Base-by-base conservation (phyloP, 2,329 filamentous ascomycete species). In the Periglandula ipomoeae region DNA sequence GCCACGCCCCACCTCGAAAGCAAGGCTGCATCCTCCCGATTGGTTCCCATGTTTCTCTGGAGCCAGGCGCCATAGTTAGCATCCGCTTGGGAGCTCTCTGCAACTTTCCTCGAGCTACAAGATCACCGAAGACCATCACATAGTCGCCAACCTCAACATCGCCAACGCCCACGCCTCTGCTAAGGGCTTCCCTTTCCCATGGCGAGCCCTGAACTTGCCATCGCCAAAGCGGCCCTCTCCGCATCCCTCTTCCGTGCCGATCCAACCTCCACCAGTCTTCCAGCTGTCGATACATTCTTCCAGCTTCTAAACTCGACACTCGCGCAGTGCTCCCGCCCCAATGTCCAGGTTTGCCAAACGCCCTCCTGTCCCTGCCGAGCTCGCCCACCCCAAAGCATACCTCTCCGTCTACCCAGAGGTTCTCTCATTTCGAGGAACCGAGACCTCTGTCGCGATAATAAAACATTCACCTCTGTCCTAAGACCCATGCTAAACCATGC, bases 341-440 rank as follows among this genome's bases (percentile, higher is more conserved):
- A 91, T 73, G 84, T 93, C 75, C 87, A 93, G 87, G 87, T 93
- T 87, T 89, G 84, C 74, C 26, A 7, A 15, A 20, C 26, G 11
- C 34, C 30, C 44, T 57, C 22, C n/a, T 26, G 10, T 37, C 20
- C 7, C 9, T 34, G 20, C 40, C 35, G 48, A 53, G 52, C 26
- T 32, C 44, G 47, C 48, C 22, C 35, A 35, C 13, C 34, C 22
- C 23, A 20, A 11, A 19, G 6, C 5, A n/a, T 15, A 23, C 19
- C n/a, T n/a, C 13, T 17, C 27, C 38, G 37, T 13, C 23, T 27
- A n/a, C 19, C 20, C 22, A 26, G 24, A 22, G 10, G 37, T n/a
- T n/a, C 32, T n/a, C n/a, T n/a, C n/a, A n/a, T n/a, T n/a, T n/a
- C n/a, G n/a, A n/a, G n/a, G n/a, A n/a, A n/a, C n/a, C n/a, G n/a